Percentiles rank a stretch among this genome's conserved stretches.
phyloP scores from a whole-genome alignment of 805 yeast genomes.

The Lipomyces chichibuensis region DNA sequence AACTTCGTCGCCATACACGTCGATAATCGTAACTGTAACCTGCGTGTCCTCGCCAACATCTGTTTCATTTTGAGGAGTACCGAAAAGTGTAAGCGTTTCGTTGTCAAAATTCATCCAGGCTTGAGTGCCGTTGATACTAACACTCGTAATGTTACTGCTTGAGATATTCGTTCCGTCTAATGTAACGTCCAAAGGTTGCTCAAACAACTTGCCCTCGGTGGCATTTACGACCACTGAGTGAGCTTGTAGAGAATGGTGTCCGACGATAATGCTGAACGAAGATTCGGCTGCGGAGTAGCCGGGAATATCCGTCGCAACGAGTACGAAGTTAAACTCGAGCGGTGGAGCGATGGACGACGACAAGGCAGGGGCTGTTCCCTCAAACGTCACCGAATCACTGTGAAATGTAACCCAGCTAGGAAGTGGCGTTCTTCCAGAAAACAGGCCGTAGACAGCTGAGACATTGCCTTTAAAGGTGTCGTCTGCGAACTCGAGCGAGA shows the following conservation, averaged over 20 bases:
- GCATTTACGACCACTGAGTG: conserved; percentile 66
- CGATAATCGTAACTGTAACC: conserved; percentile 51
- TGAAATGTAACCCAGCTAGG: conserved; percentile 89
- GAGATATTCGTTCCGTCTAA: conserved; percentile 62
- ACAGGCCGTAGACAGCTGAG: conserved; percentile 75
- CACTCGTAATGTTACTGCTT: conserved; percentile 57
- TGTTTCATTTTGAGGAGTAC: conserved; percentile 62
- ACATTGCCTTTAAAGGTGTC: conserved; percentile 64
- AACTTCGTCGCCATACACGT: conserved; percentile 44
- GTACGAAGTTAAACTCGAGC: conserved; percentile 62
- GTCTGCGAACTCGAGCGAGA: conserved; percentile 64
- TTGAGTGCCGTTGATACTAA: conserved; percentile 59
- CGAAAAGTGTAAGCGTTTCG: conserved; percentile 66
- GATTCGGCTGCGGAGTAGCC: conserved; percentile 76
- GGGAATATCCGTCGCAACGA: conserved; percentile 76
- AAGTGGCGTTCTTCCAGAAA: conserved; percentile 80
- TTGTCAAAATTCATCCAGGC: conserved; percentile 70
- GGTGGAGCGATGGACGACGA: conserved; percentile 90
- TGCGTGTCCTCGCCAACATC: conserved; percentile 37
- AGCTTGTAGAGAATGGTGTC: conserved; percentile 83
- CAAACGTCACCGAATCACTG: conserved; percentile 60
- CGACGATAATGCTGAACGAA: conserved; percentile 72
- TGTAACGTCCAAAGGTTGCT: conserved; percentile 51
- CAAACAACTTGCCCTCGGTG: conserved; percentile 62
- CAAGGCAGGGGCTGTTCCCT: conserved; percentile 86